phyloP scores from a whole-genome alignment of 2,329 filamentous ascomycete genomes.

The Fusarium chlamydosporum region DNA sequence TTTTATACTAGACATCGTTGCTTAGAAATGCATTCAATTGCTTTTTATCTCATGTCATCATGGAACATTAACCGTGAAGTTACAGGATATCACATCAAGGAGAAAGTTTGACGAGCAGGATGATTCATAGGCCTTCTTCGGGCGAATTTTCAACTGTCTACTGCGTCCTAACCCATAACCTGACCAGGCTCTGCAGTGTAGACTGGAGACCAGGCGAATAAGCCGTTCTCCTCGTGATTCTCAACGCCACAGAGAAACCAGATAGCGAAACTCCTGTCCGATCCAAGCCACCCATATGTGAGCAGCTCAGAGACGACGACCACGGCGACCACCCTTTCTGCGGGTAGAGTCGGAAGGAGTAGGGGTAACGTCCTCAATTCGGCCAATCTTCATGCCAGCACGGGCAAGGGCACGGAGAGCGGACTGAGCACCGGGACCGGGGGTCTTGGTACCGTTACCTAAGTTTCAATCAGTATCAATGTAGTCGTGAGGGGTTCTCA shows the following conservation, averaged over 20 bases:
- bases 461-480: conserved; percentile 28
- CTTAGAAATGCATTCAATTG: conserved; percentile 6
- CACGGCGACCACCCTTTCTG: conserved; percentile 99
- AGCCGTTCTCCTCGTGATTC: conserved; percentile 81
- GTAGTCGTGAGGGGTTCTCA: background rate
- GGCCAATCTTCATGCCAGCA: conserved; percentile 99
- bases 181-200: conserved; percentile 62
- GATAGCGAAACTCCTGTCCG: conserved; percentile 60
- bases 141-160: conserved; percentile 62
- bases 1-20: conserved; percentile 16
- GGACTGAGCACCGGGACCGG: conserved; percentile 98
- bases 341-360: conserved; percentile 99
- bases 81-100: conserved; percentile 38
- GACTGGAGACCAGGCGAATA: conserved; percentile 74
- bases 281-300: conserved; percentile 50
- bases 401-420: conserved; percentile 98
- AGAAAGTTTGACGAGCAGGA: conserved; percentile 53
- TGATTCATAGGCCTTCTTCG: conserved; percentile 61
- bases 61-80: conserved; percentile 30
- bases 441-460: conserved; percentile 99
- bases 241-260: conserved; percentile 74
- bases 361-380: conserved; percentile 99
- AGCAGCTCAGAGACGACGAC: conserved; percentile 93
- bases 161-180: conserved; percentile 52
- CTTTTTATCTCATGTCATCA: conserved; percentile 26